Base-by-base conservation (phyloP, 495 filamentous ascomycete genomes). In the Trichoderma orchidacearum region DNA sequence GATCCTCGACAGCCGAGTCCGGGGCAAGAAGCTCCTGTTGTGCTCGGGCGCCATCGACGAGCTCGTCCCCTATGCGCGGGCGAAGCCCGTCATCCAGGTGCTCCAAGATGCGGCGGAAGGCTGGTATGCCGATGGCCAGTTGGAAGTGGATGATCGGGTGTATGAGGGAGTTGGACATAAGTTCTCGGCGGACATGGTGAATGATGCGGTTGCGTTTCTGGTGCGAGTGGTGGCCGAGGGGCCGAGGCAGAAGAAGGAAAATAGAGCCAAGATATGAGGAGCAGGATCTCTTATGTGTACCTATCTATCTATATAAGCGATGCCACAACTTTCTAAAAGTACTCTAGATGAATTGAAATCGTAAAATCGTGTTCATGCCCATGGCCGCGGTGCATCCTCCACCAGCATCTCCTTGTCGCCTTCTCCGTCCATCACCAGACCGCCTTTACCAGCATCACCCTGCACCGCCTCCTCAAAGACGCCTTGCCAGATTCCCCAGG, bases 31-130 rank as follows among this genome's bases (percentile, higher is more conserved):
- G 55, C 82, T 96, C 57, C 68, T 96, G 54, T 81, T 87, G 58
- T 70, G 94, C 57, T 84, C 84, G 12, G 93, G 92, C 0, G 85
- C 74, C 0, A 72, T 72, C 17, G 93, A 98, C 66, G 90, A 87
- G 63, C 68, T 97, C 51, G 92, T 98, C 18, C 92, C 93, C 6
- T 88, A 89, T 67, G 71, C 72, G 23, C 82, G 81, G 15, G 74
- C 77, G 2, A 79, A 85, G 62, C 75, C 78, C 0, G 94, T 96
- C 65, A 58, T 95, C 51, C 64, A 68, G 7, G 88, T 84, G 70
- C 72, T 96, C 54, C 85, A 86, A 66, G 67, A 76, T 31, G 82
- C 82, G 0, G 63, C 81, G 34, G 69, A 64, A 1, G 67, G 70
- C 9, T 85, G 80, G 80, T 84, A 79, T 53, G 71, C 70, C 5